Base-by-base conservation (phyloP, 306 rosid species). In the Hippophae gyantsensis region DNA sequence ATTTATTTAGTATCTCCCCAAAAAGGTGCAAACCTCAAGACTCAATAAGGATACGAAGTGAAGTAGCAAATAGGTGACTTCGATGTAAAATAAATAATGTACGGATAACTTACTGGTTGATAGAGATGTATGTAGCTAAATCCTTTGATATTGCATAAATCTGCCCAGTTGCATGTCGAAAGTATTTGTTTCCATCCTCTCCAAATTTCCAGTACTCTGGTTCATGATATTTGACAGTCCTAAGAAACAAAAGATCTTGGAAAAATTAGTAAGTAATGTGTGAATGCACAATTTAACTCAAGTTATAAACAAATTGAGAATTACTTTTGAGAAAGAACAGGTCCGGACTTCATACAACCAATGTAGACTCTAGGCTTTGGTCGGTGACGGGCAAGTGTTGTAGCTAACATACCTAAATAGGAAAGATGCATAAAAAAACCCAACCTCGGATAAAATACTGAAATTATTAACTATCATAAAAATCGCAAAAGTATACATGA, bases 191-290 rank as follows among this genome's bases (percentile, higher is more conserved):
- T 44, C 99, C 99, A 56, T 81, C 97, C 78, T 93, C 99, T 66
- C 99, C 97, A 72, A 93, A 93, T 69, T 93, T 93, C 95, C 99
- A 93, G 82, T 73, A 86, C 74, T 93, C 99, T 8, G 99, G 99
- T 66, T 93, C 99, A 13, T 80, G 90, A 79, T 93, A 93, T 62
- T 93, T 93, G 66, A 93, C 94, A 80, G 71, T 86, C 82, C 99
- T 93, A 50, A 13, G 64, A 60, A 67, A 18, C 13, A 49, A 25
- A 27, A 54, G 47, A 69, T 62, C 48, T 32, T 8, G 42, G 56
- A 10, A 13, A 58, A 27, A 60, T 57, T 18, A 61, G 61, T 13
- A 51, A 11, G 42, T 62, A 60, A 56, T 61, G 45, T n/a, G 23
- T 32, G 7, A 42, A 10, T 26, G 61, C 44, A 57, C 11, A 13